Base-by-base conservation (phyloP, 495 filamentous ascomycete genomes). In the Neurospora sp. region DNA sequence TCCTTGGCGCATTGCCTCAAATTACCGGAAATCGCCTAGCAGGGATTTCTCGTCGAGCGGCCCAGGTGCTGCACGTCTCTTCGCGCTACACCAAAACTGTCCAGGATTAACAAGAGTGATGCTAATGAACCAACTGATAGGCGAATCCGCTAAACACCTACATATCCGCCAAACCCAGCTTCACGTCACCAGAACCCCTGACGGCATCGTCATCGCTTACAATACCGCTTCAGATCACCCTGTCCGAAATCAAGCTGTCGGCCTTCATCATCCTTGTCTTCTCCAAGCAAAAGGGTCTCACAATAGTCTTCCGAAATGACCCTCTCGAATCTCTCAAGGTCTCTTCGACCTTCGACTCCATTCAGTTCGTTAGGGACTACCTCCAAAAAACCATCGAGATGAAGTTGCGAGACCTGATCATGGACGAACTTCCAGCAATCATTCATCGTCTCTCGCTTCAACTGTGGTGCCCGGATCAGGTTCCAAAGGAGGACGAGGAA, bases 191-290 rank as follows among this genome's bases (percentile, higher is more conserved):
- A 5, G 88, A 93, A 82, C 96, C 96, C 40, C 83, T 99, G n/a
- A 95, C 96, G 71, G 96, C 96, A 27, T 89, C 93, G 77, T 95
- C 94, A 54, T 92, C 94, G 39, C 88, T 99, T 74, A 99, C 96
- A 20, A 99, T 99, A 78, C 96, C 96, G 27, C 83, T 99, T 5
- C 94, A 97, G 83, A 98, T 99, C 75, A 99, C 95, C 1, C 83
- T 99, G 66, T 98, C 95, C 59, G 94, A 98, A 75, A 96, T 99
- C 80, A 93, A 94, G 80, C 85, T 99, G n/a, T 97, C 94, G 12
- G 96, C 94, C 20, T 98, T 99, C 80, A 96, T 98, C 74, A 97
- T 99, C 72, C 82, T 99, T 39, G 96, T 99, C 62, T 99, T 98
- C 82, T 97, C 94, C 9, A 93, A 92, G 78, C 94, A 97, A 81